Conservation (phyloP, 352 stramenopile species). For the Phytophthora aleatoria region DNA sequence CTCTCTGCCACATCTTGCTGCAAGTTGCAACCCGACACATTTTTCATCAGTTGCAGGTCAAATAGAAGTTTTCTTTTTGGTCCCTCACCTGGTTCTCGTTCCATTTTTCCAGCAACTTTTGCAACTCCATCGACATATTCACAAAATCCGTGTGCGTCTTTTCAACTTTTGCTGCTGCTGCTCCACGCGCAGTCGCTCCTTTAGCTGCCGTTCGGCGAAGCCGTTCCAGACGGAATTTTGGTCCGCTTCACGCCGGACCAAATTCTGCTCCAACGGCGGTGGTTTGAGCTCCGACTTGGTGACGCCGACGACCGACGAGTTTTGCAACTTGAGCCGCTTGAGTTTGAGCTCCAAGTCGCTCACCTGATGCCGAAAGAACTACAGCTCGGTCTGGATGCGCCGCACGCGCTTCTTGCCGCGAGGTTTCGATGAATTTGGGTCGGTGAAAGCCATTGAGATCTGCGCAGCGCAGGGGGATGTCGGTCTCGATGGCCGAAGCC, state of each 20-base stretch:
- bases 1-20: constrained; percentile 12
- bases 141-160: not conserved
- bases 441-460: too few species aligned
- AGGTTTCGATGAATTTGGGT: not conserved
- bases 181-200: constrained; percentile 29
- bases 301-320: not conserved
- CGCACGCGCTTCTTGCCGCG: constrained; percentile 21
- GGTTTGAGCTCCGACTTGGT: not conserved
- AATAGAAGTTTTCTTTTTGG: constrained; percentile 22
- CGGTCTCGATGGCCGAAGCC: too few species aligned
- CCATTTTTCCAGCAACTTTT: constrained; percentile 25
- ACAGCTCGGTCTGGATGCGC: constrained; percentile 17
- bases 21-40: constrained; percentile 8
- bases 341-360: constrained; percentile 39
- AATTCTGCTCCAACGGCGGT: constrained; percentile 5
- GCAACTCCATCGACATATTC: constrained; percentile 7
- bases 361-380: constrained; percentile 36
- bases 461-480: too few species aligned
- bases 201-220: constrained; percentile 32
- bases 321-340: constrained; percentile 23
- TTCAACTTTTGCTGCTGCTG: constrained; percentile 21
- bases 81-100: constrained; percentile 10
- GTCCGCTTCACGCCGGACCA: constrained; percentile 6
- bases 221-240: constrained; percentile 30
- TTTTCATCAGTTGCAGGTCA: constrained; percentile 22